Evolutionary conservation across 139 green algal genomes (phyloP).

Genomic region (Chlamydomonas incerta): DNA sequence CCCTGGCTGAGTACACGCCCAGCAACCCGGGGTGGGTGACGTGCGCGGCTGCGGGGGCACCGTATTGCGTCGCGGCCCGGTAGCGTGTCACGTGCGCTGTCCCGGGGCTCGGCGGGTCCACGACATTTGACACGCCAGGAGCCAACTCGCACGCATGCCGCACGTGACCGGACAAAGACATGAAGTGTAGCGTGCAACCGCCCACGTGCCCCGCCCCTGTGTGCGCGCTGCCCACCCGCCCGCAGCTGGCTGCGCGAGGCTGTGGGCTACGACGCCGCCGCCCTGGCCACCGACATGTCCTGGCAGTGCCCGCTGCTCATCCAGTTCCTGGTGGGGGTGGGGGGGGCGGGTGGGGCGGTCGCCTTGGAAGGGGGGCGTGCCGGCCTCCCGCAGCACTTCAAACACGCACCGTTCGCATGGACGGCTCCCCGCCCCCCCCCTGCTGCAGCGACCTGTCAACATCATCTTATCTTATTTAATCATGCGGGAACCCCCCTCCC

Average conservation of each 20-base stretch:
- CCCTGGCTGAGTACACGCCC: not conserved
- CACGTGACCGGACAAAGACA: not conserved
- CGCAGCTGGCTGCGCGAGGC: conserved; percentile 16
- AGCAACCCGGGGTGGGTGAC: conserved; percentile 26
- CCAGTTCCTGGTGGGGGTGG: conserved; percentile 6
- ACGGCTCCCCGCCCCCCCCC: too few relatives aligned
- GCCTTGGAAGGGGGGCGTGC: not conserved
- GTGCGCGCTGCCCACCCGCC: too few relatives aligned
- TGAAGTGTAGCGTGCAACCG: not conserved
- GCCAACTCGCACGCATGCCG: too few relatives aligned
- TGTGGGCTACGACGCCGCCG: not conserved
- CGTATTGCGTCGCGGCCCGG: not conserved
- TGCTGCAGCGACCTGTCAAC: too few relatives aligned
- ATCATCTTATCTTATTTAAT: too few relatives aligned
- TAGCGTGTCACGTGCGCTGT: not conserved
- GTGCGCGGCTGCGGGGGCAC: too few relatives aligned
- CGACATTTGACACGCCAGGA: not conserved
- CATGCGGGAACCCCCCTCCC: too few relatives aligned
- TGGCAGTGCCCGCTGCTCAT: conserved; percentile 42
- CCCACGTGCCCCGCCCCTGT: not conserved
- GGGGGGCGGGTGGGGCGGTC: not conserved
- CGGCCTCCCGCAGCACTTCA: too few relatives aligned
- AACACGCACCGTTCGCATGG: too few relatives aligned
- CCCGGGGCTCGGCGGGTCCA: not conserved
- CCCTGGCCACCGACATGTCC: conserved; percentile 10